Percentiles rank a stretch among this genome's conserved stretches.
Evolutionary conservation across 148 eudicot species (phyloP).

Genomic region (Rhododendron kiyosumense): DNA sequence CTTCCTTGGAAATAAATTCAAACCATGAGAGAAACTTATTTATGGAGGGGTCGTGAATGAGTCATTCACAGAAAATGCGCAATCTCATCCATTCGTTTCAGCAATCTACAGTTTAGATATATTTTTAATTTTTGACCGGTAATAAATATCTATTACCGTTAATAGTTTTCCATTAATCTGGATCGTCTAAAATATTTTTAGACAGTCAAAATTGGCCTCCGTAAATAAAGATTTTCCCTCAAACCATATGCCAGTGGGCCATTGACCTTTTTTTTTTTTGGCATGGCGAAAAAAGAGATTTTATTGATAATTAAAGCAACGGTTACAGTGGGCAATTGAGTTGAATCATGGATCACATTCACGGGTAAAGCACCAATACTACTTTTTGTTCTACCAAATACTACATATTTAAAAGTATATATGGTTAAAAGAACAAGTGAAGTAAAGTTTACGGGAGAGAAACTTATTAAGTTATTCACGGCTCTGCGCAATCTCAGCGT

Average conservation of each 20-base stretch:
- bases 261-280: neutral
- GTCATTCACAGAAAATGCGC: rapidly evolving
- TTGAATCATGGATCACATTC: neutral
- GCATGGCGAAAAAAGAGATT: neutral
- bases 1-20: neutral
- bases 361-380: neutral
- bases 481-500: too few relatives aligned
- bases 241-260: neutral
- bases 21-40: neutral
- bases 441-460: too few relatives aligned
- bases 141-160: too few relatives aligned
- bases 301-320: neutral
- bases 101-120: too few relatives aligned
- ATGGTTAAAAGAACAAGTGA: too few relatives aligned
- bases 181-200: too few relatives aligned
- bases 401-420: neutral
- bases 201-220: too few relatives aligned
- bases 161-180: too few relatives aligned
- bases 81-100: rapidly evolving
- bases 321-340: too few relatives aligned
- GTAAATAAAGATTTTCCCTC: too few relatives aligned
- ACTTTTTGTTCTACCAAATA: neutral
- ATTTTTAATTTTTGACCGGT: too few relatives aligned
- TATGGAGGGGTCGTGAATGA: rapidly evolving
- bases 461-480: too few relatives aligned